phyloP scores from a whole-genome alignment of 148 eudicot genomes.

The Simmondsia chinensis region DNA sequence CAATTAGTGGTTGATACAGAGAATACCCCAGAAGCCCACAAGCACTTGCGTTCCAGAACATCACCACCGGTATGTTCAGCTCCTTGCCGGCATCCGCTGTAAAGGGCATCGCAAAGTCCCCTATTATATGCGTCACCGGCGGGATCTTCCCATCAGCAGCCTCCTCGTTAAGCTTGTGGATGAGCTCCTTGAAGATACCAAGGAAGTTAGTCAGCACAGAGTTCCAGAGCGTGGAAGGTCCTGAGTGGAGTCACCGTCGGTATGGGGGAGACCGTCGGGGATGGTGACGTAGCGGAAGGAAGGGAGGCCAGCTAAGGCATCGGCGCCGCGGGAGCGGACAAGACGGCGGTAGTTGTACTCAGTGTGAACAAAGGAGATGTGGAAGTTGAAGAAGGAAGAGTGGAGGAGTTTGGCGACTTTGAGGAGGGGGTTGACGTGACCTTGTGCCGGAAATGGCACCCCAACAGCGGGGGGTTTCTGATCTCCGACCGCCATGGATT shows the following conservation, averaged over 20 bases:
- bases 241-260: constrained; percentile 9
- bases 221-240: constrained; percentile 11
- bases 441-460: constrained; percentile 20
- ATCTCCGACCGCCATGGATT: too few species aligned
- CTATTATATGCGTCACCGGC: constrained; percentile 10
- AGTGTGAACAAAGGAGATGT: constrained; percentile 29
- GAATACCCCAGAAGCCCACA: constrained; percentile 24
- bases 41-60: constrained; percentile 23
- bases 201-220: neutral
- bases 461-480: constrained; percentile 13
- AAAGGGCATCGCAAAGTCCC: constrained; percentile 17
- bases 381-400: constrained; percentile 16
- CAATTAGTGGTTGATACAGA: constrained; percentile 8
- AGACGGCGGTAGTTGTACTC: constrained; percentile 21
- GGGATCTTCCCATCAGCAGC: constrained; percentile 8
- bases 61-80: constrained; percentile 11
- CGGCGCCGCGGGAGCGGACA: constrained; percentile 4
- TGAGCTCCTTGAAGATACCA: constrained; percentile 8
- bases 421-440: constrained; percentile 31
- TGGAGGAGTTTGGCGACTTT: constrained; percentile 29
- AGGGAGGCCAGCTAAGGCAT: constrained; percentile 3
- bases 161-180: constrained; percentile 10
- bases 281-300: constrained; percentile 20
- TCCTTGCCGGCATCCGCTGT: constrained; percentile 19
- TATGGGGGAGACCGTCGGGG: constrained; percentile 29